Percentiles rank a stretch among this genome's conserved stretches.
phyloP scores from a whole-genome alignment of 1,284 basidiomycete genomes.

The Wallemia ichthyophaga region DNA sequence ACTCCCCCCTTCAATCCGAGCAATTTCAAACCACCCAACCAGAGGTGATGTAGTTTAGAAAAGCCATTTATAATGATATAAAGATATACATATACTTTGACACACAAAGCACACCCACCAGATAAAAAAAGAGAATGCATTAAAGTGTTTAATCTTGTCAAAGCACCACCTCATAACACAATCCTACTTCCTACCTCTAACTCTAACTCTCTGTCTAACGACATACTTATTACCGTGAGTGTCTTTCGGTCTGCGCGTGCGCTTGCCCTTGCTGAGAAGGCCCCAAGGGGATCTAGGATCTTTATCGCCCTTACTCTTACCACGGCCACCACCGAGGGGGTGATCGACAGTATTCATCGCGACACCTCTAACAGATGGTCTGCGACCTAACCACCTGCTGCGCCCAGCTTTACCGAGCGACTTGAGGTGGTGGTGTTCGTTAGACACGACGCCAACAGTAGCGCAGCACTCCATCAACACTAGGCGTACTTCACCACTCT shows the following conservation, averaged over 20 bases:
- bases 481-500: conserved; percentile 74
- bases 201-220: neutral
- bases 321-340: conserved; percentile 91
- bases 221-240: conserved; percentile 47
- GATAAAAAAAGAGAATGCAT: too few relatives aligned
- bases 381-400: conserved; percentile 62
- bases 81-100: too few relatives aligned
- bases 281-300: conserved; percentile 73
- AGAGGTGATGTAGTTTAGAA: neutral
- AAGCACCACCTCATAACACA: too few relatives aligned
- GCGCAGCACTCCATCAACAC: conserved; percentile 57
- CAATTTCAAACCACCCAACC: neutral
- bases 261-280: conserved; percentile 64
- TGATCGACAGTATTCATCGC: conserved; percentile 37
- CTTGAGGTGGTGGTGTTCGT: conserved; percentile 60
- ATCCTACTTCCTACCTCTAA: neutral
- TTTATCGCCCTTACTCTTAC: conserved; percentile 87
- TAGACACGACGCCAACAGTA: conserved; percentile 73
- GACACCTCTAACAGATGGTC: conserved; percentile 37
- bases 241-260: conserved; percentile 56
- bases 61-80: too few relatives aligned
- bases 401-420: conserved; percentile 76
- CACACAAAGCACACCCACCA: too few relatives aligned
- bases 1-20: neutral
- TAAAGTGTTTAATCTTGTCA: too few relatives aligned